These are phyloP conservation scores for Penicillium paxilli DNA, from an alignment of 495 filamentous ascomycete species.

Conservation along the genomic window DNA sequence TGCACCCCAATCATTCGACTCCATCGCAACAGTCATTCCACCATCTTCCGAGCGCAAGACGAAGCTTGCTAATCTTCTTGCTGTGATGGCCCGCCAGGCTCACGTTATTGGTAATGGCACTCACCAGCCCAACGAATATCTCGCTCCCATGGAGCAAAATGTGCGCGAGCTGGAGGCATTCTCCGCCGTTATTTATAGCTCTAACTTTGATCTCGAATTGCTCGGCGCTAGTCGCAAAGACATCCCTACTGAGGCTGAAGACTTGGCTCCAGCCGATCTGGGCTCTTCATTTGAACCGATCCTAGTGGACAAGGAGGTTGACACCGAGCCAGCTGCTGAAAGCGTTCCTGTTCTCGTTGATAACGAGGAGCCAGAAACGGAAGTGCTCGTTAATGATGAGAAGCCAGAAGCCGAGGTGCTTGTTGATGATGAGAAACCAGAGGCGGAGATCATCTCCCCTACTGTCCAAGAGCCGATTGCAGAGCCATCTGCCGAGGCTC, in stretches of 20 bases:
- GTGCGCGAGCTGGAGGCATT: constrained; percentile 91
- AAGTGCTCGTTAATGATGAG: constrained; percentile 11
- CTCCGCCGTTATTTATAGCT: constrained; percentile 90
- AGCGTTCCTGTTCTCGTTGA: constrained; percentile 15
- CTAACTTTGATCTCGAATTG: constrained; percentile 77
- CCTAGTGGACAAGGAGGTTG: constrained; percentile 24
- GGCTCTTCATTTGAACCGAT: constrained; percentile 23
- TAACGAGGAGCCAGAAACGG: constrained; percentile 2
- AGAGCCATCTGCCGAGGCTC: neutral
- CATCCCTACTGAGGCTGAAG: constrained; percentile 6
- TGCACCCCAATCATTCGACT: constrained; percentile 42
- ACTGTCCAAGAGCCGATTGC: neutral
- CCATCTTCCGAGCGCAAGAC: constrained; percentile 49
- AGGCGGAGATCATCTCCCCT: neutral
- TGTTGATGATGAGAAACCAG: constrained; percentile 8
- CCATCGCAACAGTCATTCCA: constrained; percentile 41
- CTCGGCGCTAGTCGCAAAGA: constrained; percentile 28
- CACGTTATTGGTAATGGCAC: constrained; percentile 85
- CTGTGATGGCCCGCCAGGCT: constrained; percentile 82
- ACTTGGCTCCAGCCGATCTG: constrained; percentile 13
- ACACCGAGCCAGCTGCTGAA: too few relatives aligned
- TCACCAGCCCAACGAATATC: constrained; percentile 72
- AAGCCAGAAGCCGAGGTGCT: constrained; percentile 3
- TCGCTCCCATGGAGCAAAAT: constrained; percentile 72
- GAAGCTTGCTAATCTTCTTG: constrained; percentile 88